These are phyloP conservation scores for Cinchona pubescens DNA, from an alignment of 257 asterid genomes.

Conservation along the genomic window DNA sequence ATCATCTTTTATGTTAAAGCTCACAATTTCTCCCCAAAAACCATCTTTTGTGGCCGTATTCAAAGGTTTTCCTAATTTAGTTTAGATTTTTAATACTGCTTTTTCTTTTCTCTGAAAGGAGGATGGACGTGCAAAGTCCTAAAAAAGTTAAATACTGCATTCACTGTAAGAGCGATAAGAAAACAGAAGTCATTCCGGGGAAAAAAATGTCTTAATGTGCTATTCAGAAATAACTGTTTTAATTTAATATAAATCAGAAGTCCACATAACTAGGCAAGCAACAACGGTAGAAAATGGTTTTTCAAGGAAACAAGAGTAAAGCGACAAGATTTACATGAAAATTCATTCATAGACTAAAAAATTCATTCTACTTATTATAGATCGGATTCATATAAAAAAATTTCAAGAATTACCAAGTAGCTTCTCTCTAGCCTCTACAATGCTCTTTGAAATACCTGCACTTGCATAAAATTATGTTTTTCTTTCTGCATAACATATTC, in stretches of 20 bases:
- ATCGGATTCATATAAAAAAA: too few species aligned
- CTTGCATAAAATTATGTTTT: too few species aligned
- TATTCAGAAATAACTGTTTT: neutral
- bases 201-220: neutral
- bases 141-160: neutral
- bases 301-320: neutral
- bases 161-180: neutral
- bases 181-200: neutral
- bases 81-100: neutral
- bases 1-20: neutral
- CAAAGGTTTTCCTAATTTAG: neutral
- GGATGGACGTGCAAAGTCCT: neutral
- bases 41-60: neutral
- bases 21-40: neutral
- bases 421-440: neutral
- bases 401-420: neutral
- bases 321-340: too few species aligned
- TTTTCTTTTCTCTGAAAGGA: neutral
- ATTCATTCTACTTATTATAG: too few species aligned
- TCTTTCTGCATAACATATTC: neutral
- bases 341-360: too few species aligned
- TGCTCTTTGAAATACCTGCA: neutral
- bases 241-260: neutral
- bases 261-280: neutral
- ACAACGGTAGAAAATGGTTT: neutral